Evolutionary conservation across 1,139 yeast genomes (phyloP).

Genomic region (Kodamaea suecica): DNA sequence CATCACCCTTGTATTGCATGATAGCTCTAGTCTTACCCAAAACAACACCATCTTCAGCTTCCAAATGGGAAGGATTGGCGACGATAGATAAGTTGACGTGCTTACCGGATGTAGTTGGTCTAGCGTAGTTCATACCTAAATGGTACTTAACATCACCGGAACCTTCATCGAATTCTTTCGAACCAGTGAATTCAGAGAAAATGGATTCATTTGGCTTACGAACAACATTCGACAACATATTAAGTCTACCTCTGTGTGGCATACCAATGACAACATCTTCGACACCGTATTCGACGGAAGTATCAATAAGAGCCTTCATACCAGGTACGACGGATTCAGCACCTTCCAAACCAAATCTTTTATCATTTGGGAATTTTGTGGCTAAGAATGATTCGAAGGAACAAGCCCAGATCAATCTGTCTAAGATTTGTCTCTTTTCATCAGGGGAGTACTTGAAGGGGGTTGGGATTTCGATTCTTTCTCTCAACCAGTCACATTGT

Average conservation of each 20-base stretch:
- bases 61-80: constrained; percentile 98
- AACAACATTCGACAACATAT: constrained; percentile 95
- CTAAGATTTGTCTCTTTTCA: constrained; percentile 94
- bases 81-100: constrained; percentile 92
- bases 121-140: constrained; percentile 97
- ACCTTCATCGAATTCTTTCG: constrained; percentile 82
- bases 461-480: constrained; percentile 86
- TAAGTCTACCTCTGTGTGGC: constrained; percentile 99
- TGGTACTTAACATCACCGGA: constrained; percentile 99
- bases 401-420: constrained; percentile 95
- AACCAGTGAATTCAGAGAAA: constrained; percentile 93
- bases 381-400: constrained; percentile 90
- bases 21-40: constrained; percentile 97
- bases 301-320: constrained; percentile 91
- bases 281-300: constrained; percentile 88
- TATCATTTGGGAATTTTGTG: constrained; percentile 96
- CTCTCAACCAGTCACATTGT: constrained; percentile 98
- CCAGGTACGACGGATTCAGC: constrained; percentile 97
- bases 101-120: constrained; percentile 99
- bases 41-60: constrained; percentile 98
- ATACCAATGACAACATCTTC: constrained; percentile 97
- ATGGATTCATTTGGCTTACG: constrained; percentile 98
- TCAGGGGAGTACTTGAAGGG: constrained; percentile 84
- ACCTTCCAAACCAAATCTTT: constrained; percentile 98
- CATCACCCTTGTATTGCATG: constrained; percentile 86